These are phyloP conservation scores for Parachaetomium inaequale DNA, from an alignment of 495 filamentous ascomycete genomes.

Conservation along the genomic window DNA sequence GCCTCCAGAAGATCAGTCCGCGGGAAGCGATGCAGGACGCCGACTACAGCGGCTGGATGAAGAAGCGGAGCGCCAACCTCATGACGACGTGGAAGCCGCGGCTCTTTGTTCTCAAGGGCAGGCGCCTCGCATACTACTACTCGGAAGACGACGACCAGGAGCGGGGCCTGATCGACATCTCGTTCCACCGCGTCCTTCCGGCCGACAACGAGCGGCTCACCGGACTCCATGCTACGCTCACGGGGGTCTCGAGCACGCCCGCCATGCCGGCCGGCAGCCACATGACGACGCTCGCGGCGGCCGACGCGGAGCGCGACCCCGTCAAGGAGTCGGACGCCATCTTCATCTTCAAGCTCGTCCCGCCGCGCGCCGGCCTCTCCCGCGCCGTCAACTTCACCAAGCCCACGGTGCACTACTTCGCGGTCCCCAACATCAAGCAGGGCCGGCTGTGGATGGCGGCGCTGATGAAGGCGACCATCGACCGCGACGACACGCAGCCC, in stretches of 20 bases:
- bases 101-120: constrained; percentile 86
- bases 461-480: constrained; percentile 98
- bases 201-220: constrained; percentile 91
- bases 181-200: constrained; percentile 88
- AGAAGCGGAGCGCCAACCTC: constrained; percentile 91
- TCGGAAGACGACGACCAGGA: constrained; percentile 87
- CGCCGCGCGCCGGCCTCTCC: constrained; percentile 80
- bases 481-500: constrained; percentile 74
- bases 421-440: constrained; percentile 81
- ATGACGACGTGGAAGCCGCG: constrained; percentile 97
- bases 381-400: constrained; percentile 96
- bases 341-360: constrained; percentile 98
- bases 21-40: constrained; percentile 79
- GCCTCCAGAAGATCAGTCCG: constrained; percentile 76
- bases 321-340: constrained; percentile 54
- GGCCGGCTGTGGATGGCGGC: constrained; percentile 98
- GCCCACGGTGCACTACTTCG: constrained; percentile 95
- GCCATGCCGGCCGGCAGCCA: constrained; percentile 65
- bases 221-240: constrained; percentile 85
- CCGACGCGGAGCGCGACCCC: constrained; percentile 40
- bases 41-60: constrained; percentile 99
- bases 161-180: constrained; percentile 94
- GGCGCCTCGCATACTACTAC: constrained; percentile 94
- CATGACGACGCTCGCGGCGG: constrained; percentile 51
- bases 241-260: constrained; percentile 74